Evolutionary conservation across 2,329 filamentous ascomycete genomes (phyloP).

Genomic region (Arthrobotrys pseudoclavata): DNA sequence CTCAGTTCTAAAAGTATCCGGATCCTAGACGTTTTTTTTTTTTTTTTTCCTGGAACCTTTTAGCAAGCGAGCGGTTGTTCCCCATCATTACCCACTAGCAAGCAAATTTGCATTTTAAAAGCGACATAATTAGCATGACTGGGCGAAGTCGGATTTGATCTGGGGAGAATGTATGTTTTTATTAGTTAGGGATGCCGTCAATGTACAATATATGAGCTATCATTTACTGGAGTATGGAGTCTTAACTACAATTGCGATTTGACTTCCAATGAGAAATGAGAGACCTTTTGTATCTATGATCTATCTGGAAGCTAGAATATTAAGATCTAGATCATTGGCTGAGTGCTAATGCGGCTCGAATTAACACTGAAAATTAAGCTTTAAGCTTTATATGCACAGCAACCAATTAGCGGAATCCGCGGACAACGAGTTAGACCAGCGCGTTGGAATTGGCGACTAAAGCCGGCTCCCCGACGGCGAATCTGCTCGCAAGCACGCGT

Average conservation of each 20-base stretch:
- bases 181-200: background rate
- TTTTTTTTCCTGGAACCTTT: background rate
- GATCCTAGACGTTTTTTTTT: background rate
- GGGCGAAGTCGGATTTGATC: background rate
- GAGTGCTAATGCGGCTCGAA: background rate
- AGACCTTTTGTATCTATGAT: background rate
- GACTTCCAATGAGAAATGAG: background rate
- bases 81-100: background rate
- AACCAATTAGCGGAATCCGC: conserved; percentile 10
- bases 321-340: background rate
- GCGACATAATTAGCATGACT: background rate
- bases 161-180: conserved; percentile 8
- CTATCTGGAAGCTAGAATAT: background rate
- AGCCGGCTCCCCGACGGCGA: conserved; percentile 1
- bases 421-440: conserved; percentile 8
- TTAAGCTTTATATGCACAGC: background rate
- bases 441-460: background rate
- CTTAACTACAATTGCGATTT: background rate
- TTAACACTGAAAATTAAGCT: background rate
- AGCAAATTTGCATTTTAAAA: conserved; percentile 4
- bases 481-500: background rate
- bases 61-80: background rate
- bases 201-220: conserved; percentile 11
- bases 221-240: conserved; percentile 5
- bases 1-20: background rate